Base-by-base conservation (phyloP, 345 rosid genomes). In the Cardamine resedifolia region DNA sequence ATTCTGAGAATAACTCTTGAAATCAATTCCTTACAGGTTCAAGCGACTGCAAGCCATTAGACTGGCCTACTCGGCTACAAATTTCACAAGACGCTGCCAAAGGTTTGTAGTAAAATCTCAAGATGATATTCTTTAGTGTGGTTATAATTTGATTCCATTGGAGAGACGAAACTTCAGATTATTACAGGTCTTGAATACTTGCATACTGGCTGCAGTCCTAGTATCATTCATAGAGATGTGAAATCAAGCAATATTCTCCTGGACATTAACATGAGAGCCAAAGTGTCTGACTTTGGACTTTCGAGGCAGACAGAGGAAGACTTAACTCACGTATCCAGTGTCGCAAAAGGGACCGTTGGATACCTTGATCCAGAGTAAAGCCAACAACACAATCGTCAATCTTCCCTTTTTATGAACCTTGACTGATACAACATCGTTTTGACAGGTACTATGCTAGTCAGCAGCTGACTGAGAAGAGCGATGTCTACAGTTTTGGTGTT, bases 261-360 rank as follows among this genome's bases (percentile, higher is more conserved):
- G 15, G 98, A 96, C 82, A 78, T 84, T 65, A 85, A 88, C 67
- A 92, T 96, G 99, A 90, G 95, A 75, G 98, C 97, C 11, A 92
- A 96, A 83, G 92, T 96, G 10, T 92, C 99, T 0, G 99, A 92
- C 83, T 96, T 96, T 53, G 99, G 98, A 58, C 99, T 96, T 72
- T 96, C 99, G 7, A 88, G 88, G 64, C 98, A 91, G 80, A 84
- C 98, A 68, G 98, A 90, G 16, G 98, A 92, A 50, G 99, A 92
- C 75, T 76, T 92, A 58, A 88, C 99, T 47, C 97, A 92, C 31
- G 77, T 92, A 47, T 92, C 99, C 16, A 96, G 99, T 43, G 90
- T 83, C n/a, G 98, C 96, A 2, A 81, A 90, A 74, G 99, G 98
- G 41, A 90, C 98, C 0, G 91, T 92, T 0, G 99, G 99, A 72